A percentile compares a stretch with the other conserved stretches of the same genome.
These are phyloP conservation scores for Kuraishia hungarica DNA, from an alignment of 805 yeast species.

Conservation along the genomic window DNA sequence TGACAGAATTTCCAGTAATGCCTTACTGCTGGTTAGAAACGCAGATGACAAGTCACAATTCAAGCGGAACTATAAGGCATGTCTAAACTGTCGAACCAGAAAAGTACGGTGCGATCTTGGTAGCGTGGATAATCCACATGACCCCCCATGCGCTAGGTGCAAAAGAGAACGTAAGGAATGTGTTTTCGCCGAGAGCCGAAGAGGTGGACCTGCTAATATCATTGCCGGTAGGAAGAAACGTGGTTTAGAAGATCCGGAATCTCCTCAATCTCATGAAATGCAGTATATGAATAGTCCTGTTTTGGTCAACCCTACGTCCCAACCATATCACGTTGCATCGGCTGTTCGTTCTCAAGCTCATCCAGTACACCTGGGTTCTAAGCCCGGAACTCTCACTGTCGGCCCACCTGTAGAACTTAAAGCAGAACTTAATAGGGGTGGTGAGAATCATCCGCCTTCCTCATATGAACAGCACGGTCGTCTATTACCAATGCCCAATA, in stretches of 20 bases:
- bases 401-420: neutral
- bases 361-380: neutral
- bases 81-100: conserved; percentile 75
- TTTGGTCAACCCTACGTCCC: neutral
- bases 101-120: conserved; percentile 87
- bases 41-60: conserved; percentile 16
- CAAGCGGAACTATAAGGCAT: conserved; percentile 71
- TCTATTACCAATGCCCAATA: neutral
- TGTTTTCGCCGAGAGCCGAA: conserved; percentile 34
- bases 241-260: neutral
- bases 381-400: neutral
- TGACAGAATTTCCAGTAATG: neutral
- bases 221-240: conserved; percentile 6
- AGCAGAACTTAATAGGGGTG: neutral
- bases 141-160: conserved; percentile 84
- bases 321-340: neutral
- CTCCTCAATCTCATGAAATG: neutral
- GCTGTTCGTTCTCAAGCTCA: neutral
- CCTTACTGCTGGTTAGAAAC: neutral
- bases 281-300: neutral
- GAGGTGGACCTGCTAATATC: conserved; percentile 10
- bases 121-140: conserved; percentile 57
- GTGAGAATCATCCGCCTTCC: neutral
- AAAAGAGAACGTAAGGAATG: conserved; percentile 77
- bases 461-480: neutral